phyloP scores from a whole-genome alignment of 2,329 filamentous ascomycete species.

The Alternaria arborescens region DNA sequence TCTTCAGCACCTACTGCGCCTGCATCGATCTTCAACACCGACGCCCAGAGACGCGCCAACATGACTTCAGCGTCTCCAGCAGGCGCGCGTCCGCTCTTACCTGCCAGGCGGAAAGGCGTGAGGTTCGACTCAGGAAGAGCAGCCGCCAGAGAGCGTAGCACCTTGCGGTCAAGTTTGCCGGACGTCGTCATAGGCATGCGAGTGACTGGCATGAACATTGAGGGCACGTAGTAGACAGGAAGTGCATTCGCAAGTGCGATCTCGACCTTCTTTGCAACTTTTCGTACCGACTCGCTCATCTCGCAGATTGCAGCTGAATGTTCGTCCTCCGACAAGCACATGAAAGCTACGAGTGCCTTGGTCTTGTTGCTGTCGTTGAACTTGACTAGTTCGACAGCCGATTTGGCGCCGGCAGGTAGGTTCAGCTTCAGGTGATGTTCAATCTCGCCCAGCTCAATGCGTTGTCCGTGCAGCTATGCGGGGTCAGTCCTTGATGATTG shows the following conservation, averaged over 20 bases:
- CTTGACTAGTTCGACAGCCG: conserved; percentile 55
- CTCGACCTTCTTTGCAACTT: conserved; percentile 36
- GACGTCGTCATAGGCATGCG: conserved; percentile 54
- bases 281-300: conserved; percentile 31
- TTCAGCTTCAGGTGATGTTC: conserved; percentile 54
- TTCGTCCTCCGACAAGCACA: conserved; percentile 41
- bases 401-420: conserved; percentile 49
- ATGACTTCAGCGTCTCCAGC: conserved; percentile 31
- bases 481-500: conserved; percentile 41
- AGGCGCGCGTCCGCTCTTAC: conserved; percentile 43
- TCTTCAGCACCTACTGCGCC: conserved; percentile 55
- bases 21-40: conserved; percentile 49
- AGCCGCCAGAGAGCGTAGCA: conserved; percentile 48
- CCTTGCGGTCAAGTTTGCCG: conserved; percentile 54
- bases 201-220: conserved; percentile 54
- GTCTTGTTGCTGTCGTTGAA: conserved; percentile 35
- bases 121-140: conserved; percentile 42
- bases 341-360: conserved; percentile 41
- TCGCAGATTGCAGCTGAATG: conserved; percentile 29
- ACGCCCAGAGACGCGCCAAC: conserved; percentile 50
- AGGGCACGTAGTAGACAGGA: conserved; percentile 56
- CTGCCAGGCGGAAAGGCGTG: conserved; percentile 36
- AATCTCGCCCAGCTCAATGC: conserved; percentile 58
- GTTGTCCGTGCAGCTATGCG: conserved; percentile 53
- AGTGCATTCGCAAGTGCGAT: conserved; percentile 41